phyloP scores from a whole-genome alignment of 768 basidiomycete species.

The Rossbeevera mucosa region DNA sequence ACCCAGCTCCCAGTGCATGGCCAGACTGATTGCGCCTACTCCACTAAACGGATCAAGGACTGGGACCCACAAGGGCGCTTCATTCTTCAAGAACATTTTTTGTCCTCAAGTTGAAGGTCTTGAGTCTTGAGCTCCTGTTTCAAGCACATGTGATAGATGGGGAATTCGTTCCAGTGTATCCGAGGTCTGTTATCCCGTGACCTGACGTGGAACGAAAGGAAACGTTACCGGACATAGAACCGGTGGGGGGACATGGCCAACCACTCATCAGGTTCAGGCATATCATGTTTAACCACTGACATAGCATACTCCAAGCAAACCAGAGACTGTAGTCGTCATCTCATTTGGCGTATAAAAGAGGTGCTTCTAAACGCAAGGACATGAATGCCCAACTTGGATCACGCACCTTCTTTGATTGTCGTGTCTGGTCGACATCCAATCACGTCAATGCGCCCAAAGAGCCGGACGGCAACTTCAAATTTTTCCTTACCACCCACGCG shows the following conservation, averaged over 20 bases:
- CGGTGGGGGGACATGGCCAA: constrained; percentile 48
- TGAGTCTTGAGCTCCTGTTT: constrained; percentile 25
- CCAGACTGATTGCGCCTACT: constrained; percentile 58
- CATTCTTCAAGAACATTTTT: constrained; percentile 29
- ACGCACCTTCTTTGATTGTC: constrained; percentile 51
- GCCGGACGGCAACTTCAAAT: constrained; percentile 31
- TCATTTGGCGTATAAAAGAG: constrained; percentile 53
- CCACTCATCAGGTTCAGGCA: constrained; percentile 42
- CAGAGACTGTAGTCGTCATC: constrained; percentile 28
- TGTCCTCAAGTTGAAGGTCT: constrained; percentile 31
- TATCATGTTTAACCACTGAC: constrained; percentile 38
- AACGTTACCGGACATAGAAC: constrained; percentile 53
- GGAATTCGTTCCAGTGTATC: constrained; percentile 34
- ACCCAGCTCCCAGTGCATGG: constrained; percentile 50
- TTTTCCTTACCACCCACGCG: constrained; percentile 13
- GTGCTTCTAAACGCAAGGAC: constrained; percentile 44
- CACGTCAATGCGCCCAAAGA: constrained; percentile 49
- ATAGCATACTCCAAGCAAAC: constrained; percentile 46
- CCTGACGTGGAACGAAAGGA: constrained; percentile 38
- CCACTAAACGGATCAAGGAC: constrained; percentile 45
- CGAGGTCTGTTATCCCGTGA: constrained; percentile 36
- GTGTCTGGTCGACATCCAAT: constrained; percentile 35
- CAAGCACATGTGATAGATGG: constrained; percentile 46
- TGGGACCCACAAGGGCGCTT: constrained; percentile 27
- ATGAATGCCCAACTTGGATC: neutral